Conservation (phyloP, 75 land plant species). For the Pseudotsuga menziesii region DNA sequence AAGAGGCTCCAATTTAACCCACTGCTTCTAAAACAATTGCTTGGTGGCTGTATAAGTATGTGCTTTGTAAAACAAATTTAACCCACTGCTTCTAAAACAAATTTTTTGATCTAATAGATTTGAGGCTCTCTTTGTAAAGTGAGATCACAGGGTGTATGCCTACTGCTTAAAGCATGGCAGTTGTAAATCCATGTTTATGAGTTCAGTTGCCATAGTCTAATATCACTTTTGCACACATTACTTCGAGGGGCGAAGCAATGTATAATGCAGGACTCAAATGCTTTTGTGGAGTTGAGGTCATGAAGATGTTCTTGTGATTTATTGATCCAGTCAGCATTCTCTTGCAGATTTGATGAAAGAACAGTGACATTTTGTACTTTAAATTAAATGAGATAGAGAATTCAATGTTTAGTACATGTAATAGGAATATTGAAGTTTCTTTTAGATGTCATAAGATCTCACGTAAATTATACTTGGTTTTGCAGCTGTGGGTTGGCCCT, state of each 20-base stretch:
- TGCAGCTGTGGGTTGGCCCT: constrained; percentile 91
- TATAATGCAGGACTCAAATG: neutral
- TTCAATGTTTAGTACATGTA: neutral
- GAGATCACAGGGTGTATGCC: neutral
- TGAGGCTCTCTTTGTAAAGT: neutral
- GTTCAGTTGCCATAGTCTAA: neutral
- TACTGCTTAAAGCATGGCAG: neutral
- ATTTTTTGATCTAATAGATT: neutral
- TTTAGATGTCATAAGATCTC: neutral
- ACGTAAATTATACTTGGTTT: neutral
- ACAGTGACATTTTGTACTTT: neutral
- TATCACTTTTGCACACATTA: neutral
- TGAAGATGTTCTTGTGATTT: neutral
- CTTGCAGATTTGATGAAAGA: neutral
- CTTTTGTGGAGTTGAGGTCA: neutral
- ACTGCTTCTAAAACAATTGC: no score
- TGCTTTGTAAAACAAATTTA: no score
- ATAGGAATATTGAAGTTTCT: neutral
- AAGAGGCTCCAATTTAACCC: no score
- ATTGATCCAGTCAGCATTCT: neutral
- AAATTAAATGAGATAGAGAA: neutral
- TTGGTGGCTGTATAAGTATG: neutral
- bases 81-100: no score
- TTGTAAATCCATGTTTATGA: neutral
- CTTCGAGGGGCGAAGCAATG: neutral